Percentiles rank a stretch among this genome's conserved stretches.
Conservation (phyloP, 192 early-diverging fungal species). For the Kickxella alabastrina region DNA sequence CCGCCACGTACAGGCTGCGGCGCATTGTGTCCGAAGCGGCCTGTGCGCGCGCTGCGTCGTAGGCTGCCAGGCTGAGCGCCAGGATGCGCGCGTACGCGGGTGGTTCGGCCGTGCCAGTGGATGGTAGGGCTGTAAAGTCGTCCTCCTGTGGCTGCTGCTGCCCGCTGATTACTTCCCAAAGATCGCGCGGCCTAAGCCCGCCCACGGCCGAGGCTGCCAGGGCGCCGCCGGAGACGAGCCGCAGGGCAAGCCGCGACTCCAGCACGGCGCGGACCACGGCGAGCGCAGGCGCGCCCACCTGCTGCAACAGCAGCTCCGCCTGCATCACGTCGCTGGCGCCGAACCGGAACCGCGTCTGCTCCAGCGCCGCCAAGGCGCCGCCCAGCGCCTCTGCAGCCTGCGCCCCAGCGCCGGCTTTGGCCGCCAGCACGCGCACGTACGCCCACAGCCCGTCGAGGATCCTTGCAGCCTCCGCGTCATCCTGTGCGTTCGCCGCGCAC, state of each 20-base stretch:
- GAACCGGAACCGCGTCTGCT: constrained; percentile 25
- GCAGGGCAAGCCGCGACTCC: constrained; percentile 33
- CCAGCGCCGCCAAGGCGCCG: constrained; percentile 35
- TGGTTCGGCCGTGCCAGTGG: not conserved
- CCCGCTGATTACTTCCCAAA: constrained; percentile 38
- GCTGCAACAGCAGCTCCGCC: constrained; percentile 10
- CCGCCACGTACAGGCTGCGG: constrained; percentile 25
- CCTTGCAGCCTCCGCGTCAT: too few species aligned
- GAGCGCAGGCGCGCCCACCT: constrained; percentile 30
- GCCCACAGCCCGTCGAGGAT: constrained; percentile 34
- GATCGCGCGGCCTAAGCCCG: constrained; percentile 20
- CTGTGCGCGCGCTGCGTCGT: constrained; percentile 11
- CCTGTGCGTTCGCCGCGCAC: too few species aligned
- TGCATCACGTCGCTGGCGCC: constrained; percentile 17
- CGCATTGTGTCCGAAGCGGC: constrained; percentile 19
- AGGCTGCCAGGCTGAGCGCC: constrained; percentile 24
- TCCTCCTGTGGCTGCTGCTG: not conserved
- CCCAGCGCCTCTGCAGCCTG: constrained; percentile 29
- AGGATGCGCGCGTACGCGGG: constrained; percentile 21
- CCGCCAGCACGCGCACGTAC: constrained; percentile 20
- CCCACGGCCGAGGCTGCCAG: constrained; percentile 10
- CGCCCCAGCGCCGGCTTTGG: not conserved
- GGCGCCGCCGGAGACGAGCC: constrained; percentile 17
- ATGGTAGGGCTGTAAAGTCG: too few species aligned
- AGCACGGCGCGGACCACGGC: constrained; percentile 39